Evolutionary conservation across 805 yeast genomes (phyloP), one percentile per base, ranked within the genome.

Genomic region (Sugiyamaella mastotermitis): DNA sequence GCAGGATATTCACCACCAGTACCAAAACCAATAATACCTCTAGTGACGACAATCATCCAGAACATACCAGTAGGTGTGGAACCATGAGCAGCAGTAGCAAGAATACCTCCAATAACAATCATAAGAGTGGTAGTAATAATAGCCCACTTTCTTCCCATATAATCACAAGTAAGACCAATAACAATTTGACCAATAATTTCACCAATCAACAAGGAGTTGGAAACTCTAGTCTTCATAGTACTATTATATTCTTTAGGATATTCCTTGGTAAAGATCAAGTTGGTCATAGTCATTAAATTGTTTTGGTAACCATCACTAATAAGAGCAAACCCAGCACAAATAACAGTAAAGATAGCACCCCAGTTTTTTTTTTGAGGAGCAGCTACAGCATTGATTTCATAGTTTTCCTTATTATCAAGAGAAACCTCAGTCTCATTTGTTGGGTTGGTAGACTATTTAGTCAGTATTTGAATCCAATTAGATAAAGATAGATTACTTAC

Each of bases 1-100:
- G 83, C 78, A 8, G 83, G 80, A 52, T 80, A 81, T 54, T 81
- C 87, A 24, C 85, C 85, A 45, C 87, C 87, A 90, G 80, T 6
- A 79, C 92, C 92, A 47, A 80, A 74, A 31, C 92, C 94, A 33
- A 81, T 75, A 7, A 80, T 68, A 50, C 90, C 90, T 57, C 90
- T 69, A 44, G 74, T 65, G n/a, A 82, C 76, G 32, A 77, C 73
- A 51, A 82, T 62, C 84, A 77, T 79, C 86, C 83, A 80, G 52
- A 81, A 75, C 80, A 81, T 73, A 8, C 86, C 86, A 2, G 50
- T 45, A 4, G 64, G 54, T 2, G 78, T 65, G 15, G 66, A 52
- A 25, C 87, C 88, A 48, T 80, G 83, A 9, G 87, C 65, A 15
- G 83, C 86, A 31, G 86, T 75, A 56, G 83, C 80, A 57, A 79